Evolutionary conservation across 2,329 filamentous ascomycete genomes (phyloP).

Genomic region (Fusarium sp.): DNA sequence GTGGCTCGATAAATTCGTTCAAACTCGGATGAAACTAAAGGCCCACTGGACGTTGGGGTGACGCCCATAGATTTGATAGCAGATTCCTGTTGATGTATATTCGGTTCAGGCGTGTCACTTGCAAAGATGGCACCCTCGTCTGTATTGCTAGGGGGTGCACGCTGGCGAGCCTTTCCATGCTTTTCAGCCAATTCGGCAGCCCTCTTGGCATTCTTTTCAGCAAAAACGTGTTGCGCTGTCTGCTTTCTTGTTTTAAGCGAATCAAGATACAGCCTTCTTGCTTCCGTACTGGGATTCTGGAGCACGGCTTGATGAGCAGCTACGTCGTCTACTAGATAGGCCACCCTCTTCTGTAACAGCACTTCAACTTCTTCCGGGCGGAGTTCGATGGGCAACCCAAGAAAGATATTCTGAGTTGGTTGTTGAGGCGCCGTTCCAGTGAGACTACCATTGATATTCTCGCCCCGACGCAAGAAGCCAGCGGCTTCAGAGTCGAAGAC

Average conservation of each 20-base stretch:
- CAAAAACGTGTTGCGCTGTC: slow-evolving; percentile 55
- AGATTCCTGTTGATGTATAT: slow-evolving; percentile 22
- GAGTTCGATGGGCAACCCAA: slow-evolving; percentile 87
- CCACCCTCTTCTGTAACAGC: slow-evolving; percentile 80
- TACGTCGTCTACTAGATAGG: slow-evolving; percentile 83
- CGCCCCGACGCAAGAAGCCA: slow-evolving; percentile 78
- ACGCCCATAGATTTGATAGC: slow-evolving; percentile 45
- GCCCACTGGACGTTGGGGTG: slow-evolving; percentile 53
- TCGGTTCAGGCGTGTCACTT: slow-evolving; percentile 36
- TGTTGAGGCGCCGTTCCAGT: slow-evolving; percentile 91
- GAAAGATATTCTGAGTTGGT: slow-evolving; percentile 94
- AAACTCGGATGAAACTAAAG: slow-evolving; percentile 43
- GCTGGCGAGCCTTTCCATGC: slow-evolving; percentile 22
- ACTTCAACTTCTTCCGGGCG: slow-evolving; percentile 90
- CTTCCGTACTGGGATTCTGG: slow-evolving; percentile 64
- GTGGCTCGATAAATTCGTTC: slow-evolving; percentile 22
- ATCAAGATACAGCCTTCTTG: slow-evolving; percentile 72
- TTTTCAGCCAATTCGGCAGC: slow-evolving; percentile 47
- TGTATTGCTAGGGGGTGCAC: slow-evolving; percentile 7
- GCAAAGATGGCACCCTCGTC: slow-evolving; percentile 32
- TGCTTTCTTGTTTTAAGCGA: slow-evolving; percentile 61
- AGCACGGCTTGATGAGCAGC: slow-evolving; percentile 76
- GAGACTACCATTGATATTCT: slow-evolving; percentile 88
- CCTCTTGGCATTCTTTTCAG: slow-evolving; percentile 55
- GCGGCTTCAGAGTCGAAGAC: slow-evolving; percentile 89